Base-by-base conservation (phyloP, 768 basidiomycete species). In the Vararia minispora region DNA sequence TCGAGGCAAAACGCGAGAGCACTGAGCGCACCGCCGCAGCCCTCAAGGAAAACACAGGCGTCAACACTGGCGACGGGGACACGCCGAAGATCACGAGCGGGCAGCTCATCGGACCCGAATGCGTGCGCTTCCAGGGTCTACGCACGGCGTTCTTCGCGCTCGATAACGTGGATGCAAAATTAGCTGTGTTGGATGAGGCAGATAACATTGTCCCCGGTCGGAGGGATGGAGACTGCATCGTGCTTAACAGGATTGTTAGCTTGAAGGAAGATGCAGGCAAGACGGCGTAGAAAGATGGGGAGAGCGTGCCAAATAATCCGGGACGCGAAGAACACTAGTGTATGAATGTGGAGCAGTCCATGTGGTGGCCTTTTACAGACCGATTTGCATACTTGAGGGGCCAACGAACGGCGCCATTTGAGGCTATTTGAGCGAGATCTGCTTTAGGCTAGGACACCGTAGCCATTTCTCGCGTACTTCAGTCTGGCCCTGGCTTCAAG, bases 251-350 rank as follows among this genome's bases (percentile, higher is more conserved):
- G 40, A 87, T 95, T 41, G 94, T 97, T 22, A 87, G 79, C 43
- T 58, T 98, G 62, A 98, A 98, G 63, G 92, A 95, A 61, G 94
- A 95, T 54, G 72, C 81, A 4, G 85, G 86, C 4, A 97, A 95
- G 60, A 40, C 54, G 10, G 58, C 50, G 17, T 58, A 33, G 48
- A 24, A 16, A 13, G 28, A 29, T n/a, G 7, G 10, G 11, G 17
- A 29, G 28, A 16, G 28, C 28, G n/a, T n/a, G n/a, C n/a, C n/a
- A n/a, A n/a, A n/a, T n/a, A n/a, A n/a, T n/a, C n/a, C n/a, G n/a
- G n/a, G n/a, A n/a, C n/a, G n/a, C n/a, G n/a, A n/a, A n/a, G n/a
- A n/a, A n/a, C n/a, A n/a, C n/a, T n/a, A n/a, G n/a, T n/a, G n/a
- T n/a, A n/a, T n/a, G n/a, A n/a, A n/a, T n/a, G n/a, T n/a, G n/a